These are phyloP conservation scores for Fusarium veterinarium DNA, from an alignment of 2,329 filamentous ascomycete species.

Conservation along the genomic window DNA sequence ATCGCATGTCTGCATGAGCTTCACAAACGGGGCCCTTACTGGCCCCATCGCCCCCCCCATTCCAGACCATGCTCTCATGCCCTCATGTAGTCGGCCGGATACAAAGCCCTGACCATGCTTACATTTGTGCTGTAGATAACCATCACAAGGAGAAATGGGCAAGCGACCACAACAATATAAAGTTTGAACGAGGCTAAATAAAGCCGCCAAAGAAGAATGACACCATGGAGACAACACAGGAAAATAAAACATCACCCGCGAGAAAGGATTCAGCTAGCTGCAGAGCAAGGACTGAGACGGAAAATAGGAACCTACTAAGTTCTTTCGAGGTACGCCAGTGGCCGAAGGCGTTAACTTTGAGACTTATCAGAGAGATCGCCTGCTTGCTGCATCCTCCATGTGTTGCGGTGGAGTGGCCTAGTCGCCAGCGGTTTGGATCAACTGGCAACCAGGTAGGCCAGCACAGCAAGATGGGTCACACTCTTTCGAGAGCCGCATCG, in stretches of 20 bases:
- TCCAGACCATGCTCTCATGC: conserved; percentile 33
- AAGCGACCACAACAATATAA: conserved; percentile 11
- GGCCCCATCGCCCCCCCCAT: conserved; percentile 34
- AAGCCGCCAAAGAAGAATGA: conserved; percentile 4
- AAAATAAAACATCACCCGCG: conserved; percentile 19
- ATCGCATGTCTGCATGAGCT: conserved; percentile 44
- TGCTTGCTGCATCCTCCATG: conserved; percentile 57
- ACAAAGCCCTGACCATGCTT: conserved; percentile 23
- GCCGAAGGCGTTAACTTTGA: conserved; percentile 47
- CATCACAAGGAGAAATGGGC: conserved; percentile 6
- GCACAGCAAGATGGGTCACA: conserved; percentile 86
- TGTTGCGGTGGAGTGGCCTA: conserved; percentile 70
- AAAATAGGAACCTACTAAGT: conserved; percentile 41
- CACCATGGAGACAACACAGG: background rate
- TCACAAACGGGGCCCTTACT: conserved; percentile 36
- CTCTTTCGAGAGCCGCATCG: conserved; percentile 74
- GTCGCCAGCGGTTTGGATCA: conserved; percentile 72
- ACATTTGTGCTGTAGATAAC: conserved; percentile 10
- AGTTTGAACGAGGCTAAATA: conserved; percentile 15
- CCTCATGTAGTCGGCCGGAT: conserved; percentile 24
- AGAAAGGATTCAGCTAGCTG: conserved; percentile 27
- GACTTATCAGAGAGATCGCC: conserved; percentile 60
- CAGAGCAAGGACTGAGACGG: conserved; percentile 20
- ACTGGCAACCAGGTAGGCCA: conserved; percentile 90
- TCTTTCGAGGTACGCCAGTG: conserved; percentile 43